Evolutionary conservation across 164 flowering plant genomes (phyloP).

Genomic region (Euptelea pleiosperma): DNA sequence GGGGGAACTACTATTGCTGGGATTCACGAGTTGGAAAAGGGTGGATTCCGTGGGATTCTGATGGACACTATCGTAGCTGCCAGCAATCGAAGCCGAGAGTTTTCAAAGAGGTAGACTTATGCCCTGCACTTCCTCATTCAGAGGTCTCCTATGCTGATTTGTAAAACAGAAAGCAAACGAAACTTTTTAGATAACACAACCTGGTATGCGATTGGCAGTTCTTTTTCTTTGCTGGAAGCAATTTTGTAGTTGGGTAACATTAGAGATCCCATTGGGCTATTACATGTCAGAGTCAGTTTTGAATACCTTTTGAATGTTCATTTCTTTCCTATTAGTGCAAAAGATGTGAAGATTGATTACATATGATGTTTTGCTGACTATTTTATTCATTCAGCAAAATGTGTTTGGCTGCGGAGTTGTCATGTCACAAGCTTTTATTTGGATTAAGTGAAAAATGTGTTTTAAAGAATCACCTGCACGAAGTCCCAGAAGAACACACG

Average conservation of each 20-base stretch:
- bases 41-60: conserved; percentile 70
- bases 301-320: too few species aligned
- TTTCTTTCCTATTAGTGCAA: too few species aligned
- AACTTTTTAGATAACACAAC: not conserved
- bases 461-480: too few species aligned
- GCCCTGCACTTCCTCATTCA: too few species aligned
- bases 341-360: too few species aligned
- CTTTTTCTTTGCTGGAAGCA: not conserved
- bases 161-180: not conserved
- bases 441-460: too few species aligned
- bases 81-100: conserved; percentile 61
- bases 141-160: not conserved
- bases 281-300: too few species aligned
- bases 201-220: not conserved
- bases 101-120: conserved; percentile 47
- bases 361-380: too few species aligned
- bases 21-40: conserved; percentile 80
- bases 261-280: not conserved
- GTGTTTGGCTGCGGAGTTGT: too few species aligned
- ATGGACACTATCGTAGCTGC: conserved; percentile 92
- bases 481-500: too few species aligned
- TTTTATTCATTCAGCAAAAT: too few species aligned
- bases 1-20: conserved; percentile 97
- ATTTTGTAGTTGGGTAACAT: not conserved
- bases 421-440: too few species aligned